Evolutionary conservation across 768 basidiomycete genomes (phyloP), one percentile per base, ranked within the genome.

Genomic region (Infundibulicybe gibba): DNA sequence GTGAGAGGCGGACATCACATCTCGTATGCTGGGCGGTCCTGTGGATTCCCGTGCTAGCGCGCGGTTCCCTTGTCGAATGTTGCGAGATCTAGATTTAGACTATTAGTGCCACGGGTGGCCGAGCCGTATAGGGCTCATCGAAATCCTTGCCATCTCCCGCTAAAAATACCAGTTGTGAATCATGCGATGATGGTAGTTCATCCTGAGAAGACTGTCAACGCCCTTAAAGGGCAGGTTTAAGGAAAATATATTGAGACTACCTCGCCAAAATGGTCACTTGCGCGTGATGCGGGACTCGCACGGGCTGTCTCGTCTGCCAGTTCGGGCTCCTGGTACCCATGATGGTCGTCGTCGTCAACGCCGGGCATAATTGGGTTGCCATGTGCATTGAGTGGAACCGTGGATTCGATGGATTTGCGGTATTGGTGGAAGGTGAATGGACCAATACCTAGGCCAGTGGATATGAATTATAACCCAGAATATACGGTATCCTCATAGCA

Each of bases 391-490:
- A 91, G 61, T 13, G 87, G 77, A 40, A 88, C 71, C 5, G 72
- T 68, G 19, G 84, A 80, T 34, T 87, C 79, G 21, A 97, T 76
- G 3, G 87, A 87, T 66, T 87, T 94, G 52, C 81, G 80, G 67
- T 97, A 99, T 65, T 97, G 98, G 78, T 98, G 91, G 66, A 87
- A 93, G 45, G 94, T 93, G 72, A 91, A 99, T 19, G 95, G 71
- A 0, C 70, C 82, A 63, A 99, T 99, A 38, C 95, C 95, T 95
- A 60, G 40, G 48, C 21, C 15, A 9, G n/a, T 10, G 6, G 10
- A 30, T 14, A 3, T 30, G 8, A 17, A 17, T 10, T n/a, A 38
- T 10, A 10, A 38, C 4, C 6, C 6, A 3, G 10, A 38, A 10
- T 38, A 6, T 38, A 14, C 3, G 35, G 17, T 38, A 10, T 38